A percentile compares a stretch with the other conserved stretches of the same genome.
phyloP scores from a whole-genome alignment of 345 rosid species.

The Passiflora organensis region DNA sequence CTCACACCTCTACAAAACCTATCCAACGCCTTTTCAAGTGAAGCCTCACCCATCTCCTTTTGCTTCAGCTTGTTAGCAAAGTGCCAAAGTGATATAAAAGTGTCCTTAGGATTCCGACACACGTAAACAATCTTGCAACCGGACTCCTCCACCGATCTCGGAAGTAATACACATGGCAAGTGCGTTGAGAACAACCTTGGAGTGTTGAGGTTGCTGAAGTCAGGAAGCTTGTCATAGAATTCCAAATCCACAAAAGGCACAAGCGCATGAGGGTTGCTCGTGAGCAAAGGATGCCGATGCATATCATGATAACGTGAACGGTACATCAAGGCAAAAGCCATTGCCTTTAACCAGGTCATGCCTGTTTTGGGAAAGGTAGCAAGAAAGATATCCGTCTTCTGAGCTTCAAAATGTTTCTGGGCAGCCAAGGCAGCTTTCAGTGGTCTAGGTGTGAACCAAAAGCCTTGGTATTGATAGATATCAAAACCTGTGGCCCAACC shows the following conservation, averaged over 20 bases:
- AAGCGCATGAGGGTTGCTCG: conserved; percentile 50
- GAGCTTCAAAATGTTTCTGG: conserved; percentile 42
- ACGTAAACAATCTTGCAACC: conserved; percentile 35
- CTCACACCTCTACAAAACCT: conserved; percentile 38
- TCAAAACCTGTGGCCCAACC: conserved; percentile 33
- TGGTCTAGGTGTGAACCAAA: conserved; percentile 34
- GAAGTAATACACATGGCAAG: conserved; percentile 32
- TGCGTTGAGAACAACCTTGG: conserved; percentile 51
- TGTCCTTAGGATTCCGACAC: conserved; percentile 46
- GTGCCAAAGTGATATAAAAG: conserved; percentile 48
- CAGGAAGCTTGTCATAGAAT: conserved; percentile 37
- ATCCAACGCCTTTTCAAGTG: conserved; percentile 41
- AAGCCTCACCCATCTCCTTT: conserved; percentile 16
- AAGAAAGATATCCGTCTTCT: conserved; percentile 37
- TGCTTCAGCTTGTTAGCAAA: too few species aligned
- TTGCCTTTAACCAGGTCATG: conserved; percentile 58
- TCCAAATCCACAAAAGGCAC: conserved; percentile 56
- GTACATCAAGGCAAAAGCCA: conserved; percentile 32
- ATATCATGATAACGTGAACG: too few species aligned
- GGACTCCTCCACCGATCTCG: conserved; percentile 24
- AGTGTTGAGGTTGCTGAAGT: conserved; percentile 25
- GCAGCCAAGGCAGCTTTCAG: conserved; percentile 34
- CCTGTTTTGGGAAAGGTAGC: conserved; percentile 60
- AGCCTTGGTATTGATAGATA: conserved; percentile 45
- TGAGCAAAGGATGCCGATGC: conserved; percentile 29